phyloP scores from a whole-genome alignment of 257 asterid species.

The Nicotiana tomentosiformis region DNA sequence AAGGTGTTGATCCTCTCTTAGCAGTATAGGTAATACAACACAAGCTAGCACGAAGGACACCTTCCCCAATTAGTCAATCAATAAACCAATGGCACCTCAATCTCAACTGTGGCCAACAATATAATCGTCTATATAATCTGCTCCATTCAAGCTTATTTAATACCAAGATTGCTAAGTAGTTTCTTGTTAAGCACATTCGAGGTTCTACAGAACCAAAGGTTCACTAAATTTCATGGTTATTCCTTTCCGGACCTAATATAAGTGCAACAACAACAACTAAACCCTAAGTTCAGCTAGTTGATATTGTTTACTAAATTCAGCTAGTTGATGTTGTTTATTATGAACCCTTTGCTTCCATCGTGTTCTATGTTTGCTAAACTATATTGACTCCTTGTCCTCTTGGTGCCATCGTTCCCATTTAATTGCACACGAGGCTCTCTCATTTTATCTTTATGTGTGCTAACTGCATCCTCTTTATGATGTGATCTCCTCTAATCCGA shows the following conservation, averaged over 20 bases:
- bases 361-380: background rate
- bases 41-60: background rate
- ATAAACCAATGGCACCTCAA: background rate
- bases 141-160: background rate
- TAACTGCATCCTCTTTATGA: background rate
- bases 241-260: background rate
- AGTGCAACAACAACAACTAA: background rate
- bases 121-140: background rate
- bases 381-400: background rate
- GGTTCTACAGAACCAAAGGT: background rate
- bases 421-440: background rate
- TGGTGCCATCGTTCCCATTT: background rate
- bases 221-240: background rate
- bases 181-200: background rate
- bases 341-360: background rate
- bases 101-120: background rate
- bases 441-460: background rate
- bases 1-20: background rate
- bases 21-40: background rate
- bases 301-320: background rate
- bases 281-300: background rate
- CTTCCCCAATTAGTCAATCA: background rate
- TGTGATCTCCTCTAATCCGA: background rate
- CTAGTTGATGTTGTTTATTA: background rate
- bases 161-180: background rate